Conservation (phyloP, 2,329 filamentous ascomycete genomes). For the Colletotrichum noveboracense region DNA sequence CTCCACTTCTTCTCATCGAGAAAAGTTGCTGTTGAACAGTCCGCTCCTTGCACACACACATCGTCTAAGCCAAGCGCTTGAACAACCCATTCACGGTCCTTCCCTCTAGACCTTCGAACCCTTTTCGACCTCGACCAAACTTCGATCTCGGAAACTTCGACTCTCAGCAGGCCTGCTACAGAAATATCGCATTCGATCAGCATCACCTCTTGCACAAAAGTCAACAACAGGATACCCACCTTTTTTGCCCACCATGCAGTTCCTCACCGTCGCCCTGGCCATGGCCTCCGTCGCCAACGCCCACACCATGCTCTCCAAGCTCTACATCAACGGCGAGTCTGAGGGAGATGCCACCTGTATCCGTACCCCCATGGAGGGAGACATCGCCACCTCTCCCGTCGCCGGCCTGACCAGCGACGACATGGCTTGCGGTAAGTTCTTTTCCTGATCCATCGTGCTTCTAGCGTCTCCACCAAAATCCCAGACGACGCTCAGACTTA, state of each 20-base stretch:
- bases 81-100: slow-evolving; percentile 11
- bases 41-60: slow-evolving; percentile 4
- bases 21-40: slow-evolving; percentile 23
- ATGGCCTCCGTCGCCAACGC: slow-evolving; percentile 47
- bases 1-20: neutral
- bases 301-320: slow-evolving; percentile 69
- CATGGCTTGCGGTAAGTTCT: slow-evolving; percentile 72
- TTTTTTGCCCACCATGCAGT: slow-evolving; percentile 39
- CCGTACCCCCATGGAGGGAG: slow-evolving; percentile 63
- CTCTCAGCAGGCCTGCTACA: slow-evolving; percentile 19
- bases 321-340: slow-evolving; percentile 64
- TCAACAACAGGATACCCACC: slow-evolving; percentile 1
- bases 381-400: slow-evolving; percentile 62
- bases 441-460: slow-evolving; percentile 5
- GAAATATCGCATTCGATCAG: neutral
- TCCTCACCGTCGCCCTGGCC: slow-evolving; percentile 33
- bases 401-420: slow-evolving; percentile 60
- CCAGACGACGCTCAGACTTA: slow-evolving; percentile 15
- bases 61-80: slow-evolving; percentile 11
- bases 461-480: neutral
- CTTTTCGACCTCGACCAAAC: neutral
- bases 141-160: neutral
- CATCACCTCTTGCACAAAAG: neutral
- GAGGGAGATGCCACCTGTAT: slow-evolving; percentile 77
- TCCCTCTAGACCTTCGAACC: neutral